Conservation (phyloP, 164 flowering plant species). For the Liquidambar formosana region DNA sequence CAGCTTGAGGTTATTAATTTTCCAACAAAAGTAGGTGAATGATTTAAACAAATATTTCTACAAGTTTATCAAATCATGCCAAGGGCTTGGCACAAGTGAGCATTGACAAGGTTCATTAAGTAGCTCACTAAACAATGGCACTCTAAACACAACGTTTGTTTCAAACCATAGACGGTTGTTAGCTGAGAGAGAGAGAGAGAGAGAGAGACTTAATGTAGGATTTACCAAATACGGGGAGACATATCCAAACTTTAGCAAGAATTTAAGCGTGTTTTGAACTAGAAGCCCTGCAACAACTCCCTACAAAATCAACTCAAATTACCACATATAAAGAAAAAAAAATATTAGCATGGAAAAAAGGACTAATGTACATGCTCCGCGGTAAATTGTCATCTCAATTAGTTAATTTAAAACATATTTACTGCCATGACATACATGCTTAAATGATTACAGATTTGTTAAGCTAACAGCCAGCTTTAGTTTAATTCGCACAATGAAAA, state of each 20-base stretch:
- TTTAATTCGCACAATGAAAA: background rate
- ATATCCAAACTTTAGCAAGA: slow-evolving; percentile 83
- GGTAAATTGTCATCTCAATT: background rate
- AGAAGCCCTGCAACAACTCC: slow-evolving; percentile 98
- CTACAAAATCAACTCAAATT: slow-evolving; percentile 36
- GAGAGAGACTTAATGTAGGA: background rate
- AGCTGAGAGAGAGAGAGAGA: slow-evolving; percentile 8
- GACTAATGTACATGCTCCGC: background rate
- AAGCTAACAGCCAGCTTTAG: background rate
- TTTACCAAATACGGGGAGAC: slow-evolving; percentile 91
- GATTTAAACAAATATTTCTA: too few species aligned
- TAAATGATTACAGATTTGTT: background rate
- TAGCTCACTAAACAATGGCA: background rate
- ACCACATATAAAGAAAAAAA: background rate
- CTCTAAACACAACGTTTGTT: background rate
- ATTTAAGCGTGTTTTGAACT: slow-evolving; percentile 92
- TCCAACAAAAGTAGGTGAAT: background rate
- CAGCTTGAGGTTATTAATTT: background rate
- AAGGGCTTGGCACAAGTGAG: background rate
- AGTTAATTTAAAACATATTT: background rate
- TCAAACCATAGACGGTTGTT: background rate
- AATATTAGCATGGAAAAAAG: background rate
- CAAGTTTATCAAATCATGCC: background rate
- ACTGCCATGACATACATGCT: background rate
- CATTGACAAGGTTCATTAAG: background rate